Percentiles rank a stretch among this genome's conserved stretches.
Evolutionary conservation across 345 rosid genomes (phyloP).

Genomic region (Eucalyptus pauciflora): DNA sequence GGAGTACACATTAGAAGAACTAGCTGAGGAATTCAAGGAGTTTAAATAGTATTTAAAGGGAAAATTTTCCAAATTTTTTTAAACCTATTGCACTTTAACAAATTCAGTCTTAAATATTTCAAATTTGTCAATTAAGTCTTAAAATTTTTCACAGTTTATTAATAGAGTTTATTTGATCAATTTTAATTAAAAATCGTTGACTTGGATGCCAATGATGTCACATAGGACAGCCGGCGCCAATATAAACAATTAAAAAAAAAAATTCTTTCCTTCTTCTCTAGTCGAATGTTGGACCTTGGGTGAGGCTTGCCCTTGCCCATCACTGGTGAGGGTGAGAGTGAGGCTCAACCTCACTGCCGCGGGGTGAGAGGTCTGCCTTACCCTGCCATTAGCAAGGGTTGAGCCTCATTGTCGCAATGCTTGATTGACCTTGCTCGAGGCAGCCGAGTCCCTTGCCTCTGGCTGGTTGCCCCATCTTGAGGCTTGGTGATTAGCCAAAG

Average conservation of each 20-base stretch:
- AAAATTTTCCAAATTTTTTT: neutral
- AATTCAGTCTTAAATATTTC: neutral
- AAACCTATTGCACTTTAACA: neutral
- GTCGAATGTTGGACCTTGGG: fast-evolving
- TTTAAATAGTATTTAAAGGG: neutral
- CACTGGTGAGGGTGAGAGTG: too few relatives aligned
- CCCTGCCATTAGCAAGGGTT: too few relatives aligned
- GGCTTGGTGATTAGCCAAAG: too few relatives aligned
- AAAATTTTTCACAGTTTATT: too few relatives aligned
- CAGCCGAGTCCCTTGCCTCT: fast-evolving
- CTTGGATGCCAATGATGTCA: too few relatives aligned
- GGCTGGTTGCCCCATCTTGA: fast-evolving
- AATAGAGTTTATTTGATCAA: too few relatives aligned
- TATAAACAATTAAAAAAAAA: fast-evolving
- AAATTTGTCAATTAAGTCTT: too few relatives aligned
- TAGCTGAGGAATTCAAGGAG: neutral
- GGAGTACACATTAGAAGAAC: neutral
- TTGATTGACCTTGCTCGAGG: too few relatives aligned
- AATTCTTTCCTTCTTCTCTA: too few relatives aligned
- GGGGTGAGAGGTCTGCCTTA: too few relatives aligned
- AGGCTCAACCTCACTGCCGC: too few relatives aligned
- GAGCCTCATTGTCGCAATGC: fast-evolving
- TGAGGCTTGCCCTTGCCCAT: fast-evolving
- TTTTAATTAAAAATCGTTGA: too few relatives aligned
- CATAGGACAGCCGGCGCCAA: fast-evolving